These are phyloP conservation scores for Arachnomyces sp. DNA, from an alignment of 2,329 filamentous ascomycete species.

Conservation along the genomic window DNA sequence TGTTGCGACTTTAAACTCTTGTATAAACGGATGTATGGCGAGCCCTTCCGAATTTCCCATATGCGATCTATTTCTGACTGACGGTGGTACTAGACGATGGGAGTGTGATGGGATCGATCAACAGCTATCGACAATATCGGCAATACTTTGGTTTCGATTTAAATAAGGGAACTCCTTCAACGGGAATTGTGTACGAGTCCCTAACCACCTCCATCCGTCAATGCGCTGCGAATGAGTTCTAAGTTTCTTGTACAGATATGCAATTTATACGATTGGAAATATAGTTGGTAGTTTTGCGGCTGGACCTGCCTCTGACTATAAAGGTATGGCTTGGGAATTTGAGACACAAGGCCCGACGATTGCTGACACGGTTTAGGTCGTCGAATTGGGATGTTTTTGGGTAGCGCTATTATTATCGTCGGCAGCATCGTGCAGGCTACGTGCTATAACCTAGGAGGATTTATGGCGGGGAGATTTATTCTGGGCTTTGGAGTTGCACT, in stretches of 20 bases:
- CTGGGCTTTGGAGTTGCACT: constrained; percentile 24
- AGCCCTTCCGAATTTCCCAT: no score
- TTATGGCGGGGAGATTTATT: constrained; percentile 25
- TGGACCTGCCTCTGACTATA: constrained; percentile 36
- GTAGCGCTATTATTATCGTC: constrained; percentile 19
- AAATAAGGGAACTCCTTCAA: constrained; percentile 32
- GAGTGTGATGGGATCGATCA: constrained; percentile 40
- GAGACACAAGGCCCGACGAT: not conserved
- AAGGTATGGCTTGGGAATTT: constrained; percentile 15
- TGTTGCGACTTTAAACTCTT: constrained; percentile 3
- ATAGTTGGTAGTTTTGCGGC: constrained; percentile 36
- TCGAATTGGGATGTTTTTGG: constrained; percentile 22
- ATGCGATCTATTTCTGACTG: not conserved
- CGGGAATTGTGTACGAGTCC: constrained; percentile 36
- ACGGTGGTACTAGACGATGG: constrained; percentile 2
- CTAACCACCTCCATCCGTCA: not conserved
- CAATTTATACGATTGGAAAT: constrained; percentile 43
- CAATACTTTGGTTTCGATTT: constrained; percentile 34
- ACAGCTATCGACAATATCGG: constrained; percentile 39
- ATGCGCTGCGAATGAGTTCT: not conserved
- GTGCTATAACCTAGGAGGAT: constrained; percentile 18
- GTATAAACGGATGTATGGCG: constrained; percentile 5
- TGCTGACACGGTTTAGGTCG: constrained; percentile 13
- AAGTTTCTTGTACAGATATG: constrained; percentile 13
- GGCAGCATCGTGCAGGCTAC: constrained; percentile 22